Evolutionary conservation across 2,329 filamentous ascomycete species (phyloP), one percentile per base, ranked within the genome.

Genomic region (Alternaria brassicae): DNA sequence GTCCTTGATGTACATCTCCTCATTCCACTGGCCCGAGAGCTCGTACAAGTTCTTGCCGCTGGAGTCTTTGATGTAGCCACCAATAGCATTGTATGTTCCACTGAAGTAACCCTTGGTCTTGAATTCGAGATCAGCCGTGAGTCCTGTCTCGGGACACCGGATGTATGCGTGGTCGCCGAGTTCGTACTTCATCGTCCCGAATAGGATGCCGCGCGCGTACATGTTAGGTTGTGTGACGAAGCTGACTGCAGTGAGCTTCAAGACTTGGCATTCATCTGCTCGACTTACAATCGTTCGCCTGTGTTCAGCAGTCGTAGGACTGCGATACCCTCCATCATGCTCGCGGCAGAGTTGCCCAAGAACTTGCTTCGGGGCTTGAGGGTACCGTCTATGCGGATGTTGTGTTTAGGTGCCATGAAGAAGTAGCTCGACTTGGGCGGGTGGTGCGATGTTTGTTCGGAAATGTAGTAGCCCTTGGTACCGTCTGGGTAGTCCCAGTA

Each of bases 111-210:
- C 95, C 80, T 98, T 98, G 52, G 92, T 96, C 82, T 98, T 98
- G 85, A 99, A 99, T 67, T 99, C 95, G 61, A 99, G 88, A 75
- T 99, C 94, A 60, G 93, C 94, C 25, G 88, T 86, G 17, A 99
- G 84, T 58, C 93, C 89, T 17, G 92, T 86, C 77, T 98, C 94
- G 0, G 94, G 92, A 77, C 95, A 98, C 66, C 89, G 87, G 19
- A 99, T 91, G 70, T 93, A 92, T 76, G 93, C 97, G 81, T 97
- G 93, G 77, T 98, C 94, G 65, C 94, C 95, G 7, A 99, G 87
- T 81, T 99, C 95, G 79, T 98, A 99, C 79, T 97, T 98, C 95
- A 99, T 98, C 79, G 97, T 98, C 47, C 95, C 95, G 72, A 99
- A 97, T 8, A 99, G 83, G 60, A 99, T 98, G 34, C 95, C 94